phyloP scores from a whole-genome alignment of 1,284 basidiomycete species.

The Cyathus olla region DNA sequence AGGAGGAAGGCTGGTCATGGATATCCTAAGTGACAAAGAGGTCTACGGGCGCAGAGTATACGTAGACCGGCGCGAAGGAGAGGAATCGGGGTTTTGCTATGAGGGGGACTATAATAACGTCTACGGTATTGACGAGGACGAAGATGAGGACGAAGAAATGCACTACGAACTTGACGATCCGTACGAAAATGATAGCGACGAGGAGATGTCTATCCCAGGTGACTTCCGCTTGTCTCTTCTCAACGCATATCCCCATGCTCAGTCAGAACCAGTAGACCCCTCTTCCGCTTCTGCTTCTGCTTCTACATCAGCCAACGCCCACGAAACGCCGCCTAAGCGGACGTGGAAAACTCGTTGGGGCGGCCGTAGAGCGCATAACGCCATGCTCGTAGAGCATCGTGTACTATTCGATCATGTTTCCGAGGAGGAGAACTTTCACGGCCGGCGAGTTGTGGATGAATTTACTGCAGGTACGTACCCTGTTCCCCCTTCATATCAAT shows the following conservation, averaged over 20 bases:
- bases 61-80: not conserved
- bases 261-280: too few species aligned
- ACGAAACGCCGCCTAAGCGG: too few species aligned
- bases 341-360: not conserved
- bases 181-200: not conserved
- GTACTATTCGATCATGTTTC: constrained; percentile 6
- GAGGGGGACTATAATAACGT: constrained; percentile 1
- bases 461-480: constrained; percentile 42
- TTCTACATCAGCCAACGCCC: not conserved
- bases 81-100: constrained; percentile 15
- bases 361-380: not conserved
- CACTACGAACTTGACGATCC: too few species aligned
- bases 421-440: constrained; percentile 4
- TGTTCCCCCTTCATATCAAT: constrained; percentile 7
- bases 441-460: constrained; percentile 21
- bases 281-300: not conserved
- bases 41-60: constrained; percentile 36
- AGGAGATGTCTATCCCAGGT: too few species aligned
- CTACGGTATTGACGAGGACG: not conserved
- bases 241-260: too few species aligned
- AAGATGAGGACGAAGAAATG: too few species aligned
- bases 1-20: constrained; percentile 54
- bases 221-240: too few species aligned
- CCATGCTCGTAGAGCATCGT: constrained; percentile 10
- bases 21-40: constrained; percentile 46